These are phyloP conservation scores for Lactarius akahatsu DNA, from an alignment of 768 basidiomycete genomes.

Conservation along the genomic window DNA sequence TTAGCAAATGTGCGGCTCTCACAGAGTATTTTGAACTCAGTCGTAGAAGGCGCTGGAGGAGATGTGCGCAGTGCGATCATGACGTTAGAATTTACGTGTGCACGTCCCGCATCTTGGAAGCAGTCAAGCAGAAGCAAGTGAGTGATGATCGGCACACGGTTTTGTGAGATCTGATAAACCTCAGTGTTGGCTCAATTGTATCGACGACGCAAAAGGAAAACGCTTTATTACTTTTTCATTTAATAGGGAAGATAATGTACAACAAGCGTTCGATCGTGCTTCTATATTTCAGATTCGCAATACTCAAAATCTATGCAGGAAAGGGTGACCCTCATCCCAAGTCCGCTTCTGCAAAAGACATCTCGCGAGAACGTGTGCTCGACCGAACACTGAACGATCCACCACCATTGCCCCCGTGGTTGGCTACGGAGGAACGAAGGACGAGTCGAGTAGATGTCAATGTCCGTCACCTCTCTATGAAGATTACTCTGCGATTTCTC, in stretches of 20 bases:
- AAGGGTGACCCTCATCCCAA: slow-evolving; percentile 66
- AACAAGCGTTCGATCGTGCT: slow-evolving; percentile 73
- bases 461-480: slow-evolving; percentile 41
- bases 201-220: slow-evolving; percentile 82
- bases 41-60: slow-evolving; percentile 80
- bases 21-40: slow-evolving; percentile 67
- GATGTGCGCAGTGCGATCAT: slow-evolving; percentile 94
- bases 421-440: slow-evolving; percentile 59
- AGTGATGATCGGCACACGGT: slow-evolving; percentile 26
- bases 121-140: slow-evolving; percentile 38
- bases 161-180: slow-evolving; percentile 15
- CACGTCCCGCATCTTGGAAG: slow-evolving; percentile 40
- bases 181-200: slow-evolving; percentile 47
- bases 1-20: slow-evolving; percentile 43
- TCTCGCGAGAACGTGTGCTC: slow-evolving; percentile 55
- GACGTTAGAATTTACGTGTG: slow-evolving; percentile 84
- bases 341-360: slow-evolving; percentile 60
- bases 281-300: neutral
- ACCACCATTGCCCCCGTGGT: slow-evolving; percentile 55
- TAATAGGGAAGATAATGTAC: slow-evolving; percentile 91
- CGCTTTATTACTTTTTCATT: slow-evolving; percentile 83
- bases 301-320: slow-evolving; percentile 44
- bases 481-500: slow-evolving; percentile 8
- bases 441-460: slow-evolving; percentile 77
- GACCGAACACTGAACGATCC: slow-evolving; percentile 57